Base-by-base conservation (phyloP, 768 basidiomycete species). In the Chalciporus piperatus region DNA sequence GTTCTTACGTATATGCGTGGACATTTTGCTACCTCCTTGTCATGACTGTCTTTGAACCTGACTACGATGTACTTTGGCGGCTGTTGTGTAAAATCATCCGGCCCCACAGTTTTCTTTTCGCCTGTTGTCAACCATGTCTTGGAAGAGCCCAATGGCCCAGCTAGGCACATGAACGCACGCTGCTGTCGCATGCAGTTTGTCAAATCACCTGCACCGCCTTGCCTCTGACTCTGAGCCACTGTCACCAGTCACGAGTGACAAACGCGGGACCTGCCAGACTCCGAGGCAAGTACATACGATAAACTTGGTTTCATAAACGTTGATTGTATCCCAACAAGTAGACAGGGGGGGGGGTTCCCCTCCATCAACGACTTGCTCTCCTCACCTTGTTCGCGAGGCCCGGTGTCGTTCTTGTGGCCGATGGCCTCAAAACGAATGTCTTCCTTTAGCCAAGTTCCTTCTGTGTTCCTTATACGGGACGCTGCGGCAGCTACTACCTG, bases 351-450 rank as follows among this genome's bases (percentile, higher is more conserved):
- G 23, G 14, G 40, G 30, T 32, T 13, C 30, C 30, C 12, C 30
- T 32, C 30, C 6, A 32, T 32, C 30, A 32, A 51, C 56, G 54
- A 59, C 47, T 48, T 48, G 38, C 43, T 48, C 42, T 19, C 52
- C 64, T 38, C 63, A 61, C 64, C 54, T 43, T 38, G 41, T 50
- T 46, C 56, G 59, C 28, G 65, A 64, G 63, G 65, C 59, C 16
- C 10, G 44, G 44, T 41, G 40, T 23, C 14, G 41, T 25, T 41
- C 41, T 41, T 41, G 40, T 42, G 14, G 25, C 25, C 41, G 41
- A 22, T 22, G 41, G 16, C 25, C 28, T 28, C 25, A 41, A 22
- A 25, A 50, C 48, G 48, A 54, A 43, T n/a, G 44, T 27, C 30
- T 10, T 54, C 48, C 45, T 39, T 47, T 32, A 46, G 25, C 25